Conservation (phyloP, 371 early-diverging fungal genomes). For the Batrachochytrium dendrobatidis region DNA sequence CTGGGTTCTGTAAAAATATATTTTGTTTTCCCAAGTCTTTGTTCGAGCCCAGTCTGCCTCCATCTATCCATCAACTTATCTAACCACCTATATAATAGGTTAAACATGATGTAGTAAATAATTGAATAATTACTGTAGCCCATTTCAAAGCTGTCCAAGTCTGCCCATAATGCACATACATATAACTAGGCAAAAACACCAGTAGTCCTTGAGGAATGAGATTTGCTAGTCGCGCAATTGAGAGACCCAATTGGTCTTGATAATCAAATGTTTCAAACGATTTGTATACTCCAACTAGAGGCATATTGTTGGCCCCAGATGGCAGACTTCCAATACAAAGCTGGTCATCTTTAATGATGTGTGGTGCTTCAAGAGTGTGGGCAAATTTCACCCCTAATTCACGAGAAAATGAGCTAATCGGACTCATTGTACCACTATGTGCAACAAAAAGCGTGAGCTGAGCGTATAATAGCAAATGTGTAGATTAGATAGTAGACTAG, state of each 20-base stretch:
- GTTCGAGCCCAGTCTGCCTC: not conserved
- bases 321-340: not conserved
- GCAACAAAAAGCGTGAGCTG: too few species aligned
- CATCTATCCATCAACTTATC: slow-evolving; percentile 1
- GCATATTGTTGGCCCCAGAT: not conserved
- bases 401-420: slow-evolving; percentile 28
- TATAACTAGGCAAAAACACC: not conserved
- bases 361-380: slow-evolving; percentile 21
- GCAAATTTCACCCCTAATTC: slow-evolving; percentile 22
- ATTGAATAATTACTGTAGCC: too few species aligned
- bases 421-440: slow-evolving; percentile 40
- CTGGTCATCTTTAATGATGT: slow-evolving; percentile 21
- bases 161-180: too few species aligned
- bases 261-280: not conserved
- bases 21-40: not conserved
- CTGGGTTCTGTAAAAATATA: not conserved
- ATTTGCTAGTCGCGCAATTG: not conserved
- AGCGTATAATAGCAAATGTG: too few species aligned
- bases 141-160: not conserved
- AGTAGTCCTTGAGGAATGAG: slow-evolving; percentile 1
- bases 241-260: slow-evolving; percentile 3
- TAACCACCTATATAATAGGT: not conserved
- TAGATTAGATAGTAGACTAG: too few species aligned
- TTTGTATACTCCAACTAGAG: not conserved
- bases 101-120: not conserved